Evolutionary conservation across 257 asterid species (phyloP), one percentile per base, ranked within the genome.

Genomic region (Solanum chaucha): DNA sequence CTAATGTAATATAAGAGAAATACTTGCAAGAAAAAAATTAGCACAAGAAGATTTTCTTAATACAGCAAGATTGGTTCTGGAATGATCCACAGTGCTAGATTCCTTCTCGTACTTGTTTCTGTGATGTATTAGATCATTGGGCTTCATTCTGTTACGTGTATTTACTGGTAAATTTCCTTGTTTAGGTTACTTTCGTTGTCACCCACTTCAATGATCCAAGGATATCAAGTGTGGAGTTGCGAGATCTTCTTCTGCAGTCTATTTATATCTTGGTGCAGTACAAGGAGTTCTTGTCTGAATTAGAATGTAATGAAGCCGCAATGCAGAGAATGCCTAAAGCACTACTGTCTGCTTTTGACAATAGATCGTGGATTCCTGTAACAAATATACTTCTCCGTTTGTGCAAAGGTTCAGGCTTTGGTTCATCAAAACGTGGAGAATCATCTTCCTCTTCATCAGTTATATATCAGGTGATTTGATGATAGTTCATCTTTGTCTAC

Each of bases 241-340:
- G 91, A 90, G 99, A 96, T 92, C 99, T 95, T 87, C 98, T 96
- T 89, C 98, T 96, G 87, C 99, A 96, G 88, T 96, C 99, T 32
- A 95, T 96, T 70, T 93, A 98, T 30, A 98, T 94, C 84, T 89
- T 96, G 92, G 95, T 95, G 83, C 98, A 95, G 87, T 95, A 95
- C 94, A 94, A 90, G 89, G 98, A 95, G 86, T 94, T 91, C 89
- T 89, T 96, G 92, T 92, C 92, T 85, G 98, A 92, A 80, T 95
- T 96, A 77, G 99, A 96, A 92, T 95, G 93, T 94, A 96, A 96
- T 87, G 93, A 94, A 92, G 95, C 96, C 38, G 98, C 98, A 58
- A 94, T 82, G 44, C 90, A 86, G 48, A 90, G 87, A 88, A 90
- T 95, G 98, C 99, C 99, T 51, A 94, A 89, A 90, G 98, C 98